Evolutionary conservation across 441 rosid genomes (phyloP).

Genomic region (Raphanus hybrid): DNA sequence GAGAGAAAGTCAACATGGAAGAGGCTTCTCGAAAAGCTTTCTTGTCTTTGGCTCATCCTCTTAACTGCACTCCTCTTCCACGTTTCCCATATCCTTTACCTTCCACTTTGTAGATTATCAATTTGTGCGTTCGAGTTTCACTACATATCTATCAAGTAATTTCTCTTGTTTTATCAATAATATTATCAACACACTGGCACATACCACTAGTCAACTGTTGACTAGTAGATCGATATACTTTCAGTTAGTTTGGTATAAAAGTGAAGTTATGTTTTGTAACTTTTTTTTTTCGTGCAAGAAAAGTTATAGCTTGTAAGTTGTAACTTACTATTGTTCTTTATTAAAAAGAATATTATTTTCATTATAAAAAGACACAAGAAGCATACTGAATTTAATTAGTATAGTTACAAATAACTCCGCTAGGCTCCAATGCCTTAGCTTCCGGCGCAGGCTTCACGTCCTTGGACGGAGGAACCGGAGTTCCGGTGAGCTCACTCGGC

Average conservation of each 20-base stretch:
- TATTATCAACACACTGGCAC: neutral
- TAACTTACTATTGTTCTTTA: too few relatives aligned
- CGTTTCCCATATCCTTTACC: neutral
- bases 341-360: neutral
- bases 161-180: neutral
- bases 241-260: too few relatives aligned
- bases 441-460: slow-evolving; percentile 60
- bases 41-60: slow-evolving; percentile 11
- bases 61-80: slow-evolving; percentile 2
- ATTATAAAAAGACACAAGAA: neutral
- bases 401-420: slow-evolving; percentile 53
- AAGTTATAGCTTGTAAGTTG: too few relatives aligned
- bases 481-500: slow-evolving; percentile 65
- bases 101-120: neutral
- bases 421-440: slow-evolving; percentile 65
- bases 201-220: too few relatives aligned
- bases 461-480: slow-evolving; percentile 60
- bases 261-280: too few relatives aligned
- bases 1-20: slow-evolving; percentile 5
- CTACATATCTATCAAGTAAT: neutral
- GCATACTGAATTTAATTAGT: slow-evolving; percentile 46
- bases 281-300: too few relatives aligned
- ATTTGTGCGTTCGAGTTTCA: neutral
- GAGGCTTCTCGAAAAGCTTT: neutral
- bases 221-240: too few relatives aligned